Conservation (phyloP, 768 basidiomycete genomes). For the Lyophyllum shimeji region DNA sequence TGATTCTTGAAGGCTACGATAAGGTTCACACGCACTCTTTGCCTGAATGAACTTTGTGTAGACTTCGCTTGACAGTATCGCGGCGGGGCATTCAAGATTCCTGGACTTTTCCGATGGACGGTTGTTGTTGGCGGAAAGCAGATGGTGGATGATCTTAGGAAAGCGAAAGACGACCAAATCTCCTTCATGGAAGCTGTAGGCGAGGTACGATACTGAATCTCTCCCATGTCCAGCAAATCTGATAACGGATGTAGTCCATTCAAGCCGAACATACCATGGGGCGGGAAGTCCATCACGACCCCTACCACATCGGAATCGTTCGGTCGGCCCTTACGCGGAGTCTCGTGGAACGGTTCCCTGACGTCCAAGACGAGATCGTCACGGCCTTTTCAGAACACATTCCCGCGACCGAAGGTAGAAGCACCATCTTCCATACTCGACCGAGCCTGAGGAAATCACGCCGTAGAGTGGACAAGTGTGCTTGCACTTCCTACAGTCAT, state of each 20-base stretch:
- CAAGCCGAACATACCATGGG: constrained; percentile 40
- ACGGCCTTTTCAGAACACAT: constrained; percentile 40
- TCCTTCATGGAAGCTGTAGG: constrained; percentile 26
- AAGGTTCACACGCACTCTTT: background rate
- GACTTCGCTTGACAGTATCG: constrained; percentile 8
- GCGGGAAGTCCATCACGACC: constrained; percentile 23
- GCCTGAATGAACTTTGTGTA: background rate
- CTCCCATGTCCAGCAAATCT: background rate
- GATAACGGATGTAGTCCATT: constrained; percentile 24
- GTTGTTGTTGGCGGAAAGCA: constrained; percentile 28
- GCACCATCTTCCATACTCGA: background rate
- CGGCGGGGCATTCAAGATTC: constrained; percentile 22
- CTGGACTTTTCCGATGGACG: constrained; percentile 27
- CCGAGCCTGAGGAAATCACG: background rate
- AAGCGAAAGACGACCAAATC: constrained; percentile 27
- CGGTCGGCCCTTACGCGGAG: constrained; percentile 35
- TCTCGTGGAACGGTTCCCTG: constrained; percentile 34
- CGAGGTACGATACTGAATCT: constrained; percentile 21
- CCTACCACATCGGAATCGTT: constrained; percentile 31
- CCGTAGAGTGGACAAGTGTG: constrained; percentile 35
- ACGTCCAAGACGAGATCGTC: constrained; percentile 44
- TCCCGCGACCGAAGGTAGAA: constrained; percentile 25
- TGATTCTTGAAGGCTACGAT: background rate
- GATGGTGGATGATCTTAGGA: constrained; percentile 32
- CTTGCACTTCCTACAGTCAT: constrained; percentile 26